A percentile compares a stretch with the other conserved stretches of the same genome.
Conservation (phyloP, 1,139 yeast species). For the Suhomyces ambrosiae region DNA sequence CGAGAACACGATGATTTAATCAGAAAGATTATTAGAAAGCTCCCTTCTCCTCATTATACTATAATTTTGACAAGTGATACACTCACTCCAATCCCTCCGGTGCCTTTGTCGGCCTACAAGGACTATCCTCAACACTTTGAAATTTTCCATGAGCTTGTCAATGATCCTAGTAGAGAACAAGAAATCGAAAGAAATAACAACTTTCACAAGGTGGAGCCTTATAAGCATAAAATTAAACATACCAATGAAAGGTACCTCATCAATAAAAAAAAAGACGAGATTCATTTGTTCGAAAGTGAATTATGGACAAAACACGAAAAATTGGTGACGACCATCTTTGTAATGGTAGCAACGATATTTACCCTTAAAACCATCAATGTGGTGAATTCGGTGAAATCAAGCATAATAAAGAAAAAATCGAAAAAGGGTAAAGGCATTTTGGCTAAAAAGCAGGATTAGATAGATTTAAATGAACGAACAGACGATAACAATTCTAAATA, state of each 20-base stretch:
- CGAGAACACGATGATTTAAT: slow-evolving; percentile 53
- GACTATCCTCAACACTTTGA: slow-evolving; percentile 37
- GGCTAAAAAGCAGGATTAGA: slow-evolving; percentile 12
- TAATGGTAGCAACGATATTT: slow-evolving; percentile 29
- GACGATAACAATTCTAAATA: neutral
- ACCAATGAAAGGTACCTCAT: slow-evolving; percentile 36
- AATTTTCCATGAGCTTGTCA: slow-evolving; percentile 50
- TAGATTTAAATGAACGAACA: neutral
- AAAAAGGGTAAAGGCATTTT: slow-evolving; percentile 6
- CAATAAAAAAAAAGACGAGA: slow-evolving; percentile 36
- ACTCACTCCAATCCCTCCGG: slow-evolving; percentile 30
- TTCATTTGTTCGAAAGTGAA: slow-evolving; percentile 42
- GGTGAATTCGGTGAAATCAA: slow-evolving; percentile 11
- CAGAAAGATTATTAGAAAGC: slow-evolving; percentile 54
- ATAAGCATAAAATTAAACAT: slow-evolving; percentile 32
- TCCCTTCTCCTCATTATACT: slow-evolving; percentile 69
- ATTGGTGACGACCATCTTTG: slow-evolving; percentile 36
- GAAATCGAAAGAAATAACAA: slow-evolving; percentile 61
- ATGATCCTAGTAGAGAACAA: slow-evolving; percentile 45
- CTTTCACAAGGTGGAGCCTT: slow-evolving; percentile 38
- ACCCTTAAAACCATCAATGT: slow-evolving; percentile 19
- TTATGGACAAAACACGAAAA: slow-evolving; percentile 45
- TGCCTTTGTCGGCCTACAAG: slow-evolving; percentile 31
- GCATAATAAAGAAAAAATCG: slow-evolving; percentile 4
- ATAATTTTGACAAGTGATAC: slow-evolving; percentile 50